phyloP scores from a whole-genome alignment of 495 filamentous ascomycete genomes.

The Aspergillus heteromorphus region DNA sequence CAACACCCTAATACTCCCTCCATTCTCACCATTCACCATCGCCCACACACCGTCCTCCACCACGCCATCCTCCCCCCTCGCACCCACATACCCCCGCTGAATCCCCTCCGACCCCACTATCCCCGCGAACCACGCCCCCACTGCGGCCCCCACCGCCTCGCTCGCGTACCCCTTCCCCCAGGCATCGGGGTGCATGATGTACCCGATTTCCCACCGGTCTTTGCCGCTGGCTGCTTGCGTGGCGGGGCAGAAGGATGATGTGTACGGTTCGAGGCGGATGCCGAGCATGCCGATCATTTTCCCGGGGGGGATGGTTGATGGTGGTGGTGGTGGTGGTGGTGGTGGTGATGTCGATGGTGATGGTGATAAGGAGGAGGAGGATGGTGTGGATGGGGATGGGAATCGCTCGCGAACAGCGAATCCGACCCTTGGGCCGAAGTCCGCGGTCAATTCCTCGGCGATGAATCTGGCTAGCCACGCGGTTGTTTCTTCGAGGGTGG shows the following conservation, averaged over 20 bases:
- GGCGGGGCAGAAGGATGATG: not conserved
- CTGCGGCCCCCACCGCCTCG: slow-evolving; percentile 11
- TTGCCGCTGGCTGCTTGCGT: not conserved
- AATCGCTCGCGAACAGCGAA: not conserved
- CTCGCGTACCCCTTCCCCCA: slow-evolving; percentile 18
- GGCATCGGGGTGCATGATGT: slow-evolving; percentile 9
- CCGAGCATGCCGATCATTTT: not conserved
- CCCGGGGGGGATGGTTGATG: not conserved
- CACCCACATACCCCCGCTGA: not conserved
- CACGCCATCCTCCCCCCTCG: not conserved
- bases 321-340: not conserved
- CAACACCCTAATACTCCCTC: slow-evolving; percentile 12
- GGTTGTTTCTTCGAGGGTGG: not conserved
- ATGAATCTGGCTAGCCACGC: not conserved
- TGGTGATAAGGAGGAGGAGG: too few relatives aligned
- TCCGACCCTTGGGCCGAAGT: not conserved
- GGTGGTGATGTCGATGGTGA: not conserved
- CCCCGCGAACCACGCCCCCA: not conserved
- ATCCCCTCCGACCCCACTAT: not conserved
- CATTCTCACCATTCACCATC: slow-evolving; percentile 6
- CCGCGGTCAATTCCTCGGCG: not conserved
- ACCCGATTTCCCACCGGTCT: slow-evolving; percentile 14
- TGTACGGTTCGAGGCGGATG: not conserved
- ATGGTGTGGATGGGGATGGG: not conserved
- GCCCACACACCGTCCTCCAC: slow-evolving; percentile 3